Conservation (phyloP, 768 basidiomycete genomes). For the Peribolospora baueri region DNA sequence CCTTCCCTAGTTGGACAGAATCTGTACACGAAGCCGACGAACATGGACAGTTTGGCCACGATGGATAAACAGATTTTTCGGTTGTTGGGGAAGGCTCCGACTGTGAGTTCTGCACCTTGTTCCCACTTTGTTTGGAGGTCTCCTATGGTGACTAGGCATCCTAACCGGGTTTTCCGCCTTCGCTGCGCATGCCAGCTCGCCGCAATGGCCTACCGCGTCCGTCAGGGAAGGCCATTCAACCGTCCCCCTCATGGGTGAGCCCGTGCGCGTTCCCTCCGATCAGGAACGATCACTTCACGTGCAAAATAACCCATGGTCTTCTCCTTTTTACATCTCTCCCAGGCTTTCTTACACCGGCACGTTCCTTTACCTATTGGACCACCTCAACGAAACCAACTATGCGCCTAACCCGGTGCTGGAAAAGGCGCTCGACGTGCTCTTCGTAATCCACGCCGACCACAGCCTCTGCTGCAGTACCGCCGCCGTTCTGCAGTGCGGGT, state of each 20-base stretch:
- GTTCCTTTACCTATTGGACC: conserved; percentile 78
- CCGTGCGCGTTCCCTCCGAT: no score
- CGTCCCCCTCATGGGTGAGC: conserved; percentile 40
- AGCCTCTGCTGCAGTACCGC: conserved; percentile 44
- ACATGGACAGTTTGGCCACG: conserved; percentile 25
- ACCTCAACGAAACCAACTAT: conserved; percentile 47
- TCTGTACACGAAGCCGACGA: conserved; percentile 8
- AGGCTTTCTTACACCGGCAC: conserved; percentile 19
- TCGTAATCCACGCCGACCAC: conserved; percentile 66
- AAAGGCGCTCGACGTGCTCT: conserved; percentile 66
- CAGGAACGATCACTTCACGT: no score
- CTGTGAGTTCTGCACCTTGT: neutral
- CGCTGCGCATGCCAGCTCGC: neutral
- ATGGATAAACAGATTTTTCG: conserved; percentile 88
- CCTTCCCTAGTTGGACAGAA: conserved; percentile 52
- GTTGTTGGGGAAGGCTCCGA: conserved; percentile 25
- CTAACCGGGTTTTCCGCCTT: neutral
- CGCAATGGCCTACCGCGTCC: conserved; percentile 79
- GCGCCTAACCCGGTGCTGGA: conserved; percentile 59
- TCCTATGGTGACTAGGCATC: neutral
- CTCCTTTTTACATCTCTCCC: neutral
- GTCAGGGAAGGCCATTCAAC: conserved; percentile 72
- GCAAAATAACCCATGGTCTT: no score
- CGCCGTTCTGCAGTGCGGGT: conserved; percentile 65
- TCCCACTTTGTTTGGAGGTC: neutral